phyloP scores from a whole-genome alignment of 148 eudicot genomes.

The Amaranthus hypochondriacus region DNA sequence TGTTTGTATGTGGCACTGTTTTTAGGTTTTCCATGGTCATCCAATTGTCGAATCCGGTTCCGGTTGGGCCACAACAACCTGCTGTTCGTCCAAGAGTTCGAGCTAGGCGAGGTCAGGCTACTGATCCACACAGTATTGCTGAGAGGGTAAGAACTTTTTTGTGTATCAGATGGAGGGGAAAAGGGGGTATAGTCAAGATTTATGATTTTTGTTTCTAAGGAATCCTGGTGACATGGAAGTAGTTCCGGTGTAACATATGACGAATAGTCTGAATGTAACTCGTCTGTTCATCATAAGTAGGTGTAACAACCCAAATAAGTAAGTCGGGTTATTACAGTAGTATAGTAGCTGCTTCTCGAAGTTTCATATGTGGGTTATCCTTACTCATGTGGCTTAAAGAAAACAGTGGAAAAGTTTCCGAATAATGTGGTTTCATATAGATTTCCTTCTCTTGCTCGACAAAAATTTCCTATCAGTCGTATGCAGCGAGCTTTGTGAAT shows the following conservation, averaged over 20 bases:
- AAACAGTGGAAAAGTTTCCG: background rate
- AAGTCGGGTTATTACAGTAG: too few species aligned
- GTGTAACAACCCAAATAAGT: background rate
- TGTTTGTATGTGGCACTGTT: conserved; percentile 5
- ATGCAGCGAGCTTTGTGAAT: too few species aligned
- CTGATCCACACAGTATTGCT: conserved; percentile 84
- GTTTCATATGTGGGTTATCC: background rate
- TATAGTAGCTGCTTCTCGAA: background rate
- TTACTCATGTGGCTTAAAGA: background rate
- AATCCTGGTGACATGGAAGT: background rate
- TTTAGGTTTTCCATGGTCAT: conserved; percentile 59
- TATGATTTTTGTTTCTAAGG: background rate
- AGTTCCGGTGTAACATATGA: background rate
- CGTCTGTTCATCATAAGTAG: background rate
- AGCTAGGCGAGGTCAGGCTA: conserved; percentile 79
- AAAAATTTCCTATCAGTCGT: background rate
- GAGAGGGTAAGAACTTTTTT: conserved; percentile 50
- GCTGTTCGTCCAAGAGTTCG: conserved; percentile 60
- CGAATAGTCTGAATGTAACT: background rate
- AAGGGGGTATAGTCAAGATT: background rate
- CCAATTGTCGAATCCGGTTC: conserved; percentile 52
- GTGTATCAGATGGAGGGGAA: background rate
- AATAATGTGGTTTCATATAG: background rate
- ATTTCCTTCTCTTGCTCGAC: background rate
- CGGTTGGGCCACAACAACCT: conserved; percentile 54